These are phyloP conservation scores for Nakazawaea populi DNA, from an alignment of 805 yeast genomes.

Conservation along the genomic window DNA sequence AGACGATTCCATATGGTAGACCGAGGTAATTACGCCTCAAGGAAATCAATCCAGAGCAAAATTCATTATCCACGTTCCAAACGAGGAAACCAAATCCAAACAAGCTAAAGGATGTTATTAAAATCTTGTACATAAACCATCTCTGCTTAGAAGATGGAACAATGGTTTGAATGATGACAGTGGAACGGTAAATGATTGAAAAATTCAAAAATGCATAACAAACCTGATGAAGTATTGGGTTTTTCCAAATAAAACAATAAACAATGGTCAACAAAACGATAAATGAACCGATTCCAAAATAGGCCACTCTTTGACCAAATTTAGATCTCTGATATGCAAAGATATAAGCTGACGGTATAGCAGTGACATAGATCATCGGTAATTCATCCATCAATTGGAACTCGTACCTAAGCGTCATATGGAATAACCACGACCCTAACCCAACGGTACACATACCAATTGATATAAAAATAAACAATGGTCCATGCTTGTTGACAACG, in stretches of 20 bases:
- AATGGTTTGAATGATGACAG: conserved; percentile 16
- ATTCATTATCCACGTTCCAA: conserved; percentile 87
- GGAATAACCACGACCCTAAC: conserved; percentile 90
- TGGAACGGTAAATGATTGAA: conserved; percentile 59
- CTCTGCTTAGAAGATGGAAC: conserved; percentile 19
- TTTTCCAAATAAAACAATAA: conserved; percentile 60
- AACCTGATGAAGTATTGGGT: conserved; percentile 86
- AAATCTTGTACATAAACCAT: conserved; percentile 19
- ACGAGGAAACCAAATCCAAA: conserved; percentile 73
- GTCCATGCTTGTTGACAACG: conserved; percentile 53
- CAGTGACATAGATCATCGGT: conserved; percentile 98
- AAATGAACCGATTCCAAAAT: conserved; percentile 8
- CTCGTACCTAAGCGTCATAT: conserved; percentile 88
- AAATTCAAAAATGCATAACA: conserved; percentile 77
- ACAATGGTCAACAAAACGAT: conserved; percentile 52
- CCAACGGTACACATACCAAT: conserved; percentile 88
- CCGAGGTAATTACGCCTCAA: conserved; percentile 59
- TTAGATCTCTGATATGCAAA: conserved; percentile 24
- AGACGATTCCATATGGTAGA: conserved; percentile 62
- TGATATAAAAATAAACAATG: conserved; percentile 64
- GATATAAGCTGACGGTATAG: conserved; percentile 64
- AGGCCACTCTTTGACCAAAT: conserved; percentile 7
- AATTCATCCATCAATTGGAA: conserved; percentile 91
- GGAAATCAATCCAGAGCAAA: conserved; percentile 54
- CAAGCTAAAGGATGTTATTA: conserved; percentile 23